Percentiles rank a stretch among this genome's conserved stretches.
Evolutionary conservation across 352 stramenopile genomes (phyloP).

Genomic region (Phytophthora podocarpi): DNA sequence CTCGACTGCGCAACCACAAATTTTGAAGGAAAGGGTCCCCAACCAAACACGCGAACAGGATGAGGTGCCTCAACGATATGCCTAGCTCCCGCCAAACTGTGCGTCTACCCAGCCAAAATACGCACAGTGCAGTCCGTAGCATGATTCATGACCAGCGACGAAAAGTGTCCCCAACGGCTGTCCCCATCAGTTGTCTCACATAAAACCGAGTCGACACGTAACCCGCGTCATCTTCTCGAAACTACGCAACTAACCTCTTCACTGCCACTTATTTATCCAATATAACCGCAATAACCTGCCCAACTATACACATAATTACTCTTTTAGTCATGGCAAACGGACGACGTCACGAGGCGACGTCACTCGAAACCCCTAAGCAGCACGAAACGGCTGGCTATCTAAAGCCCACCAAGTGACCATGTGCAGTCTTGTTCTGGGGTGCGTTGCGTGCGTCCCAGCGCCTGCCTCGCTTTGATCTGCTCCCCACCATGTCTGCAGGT

Average conservation of each 20-base stretch:
- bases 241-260: too few relatives aligned
- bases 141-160: not conserved
- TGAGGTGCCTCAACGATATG: conserved; percentile 21
- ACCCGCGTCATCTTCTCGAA: too few relatives aligned
- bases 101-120: conserved; percentile 22
- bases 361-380: conserved; percentile 15
- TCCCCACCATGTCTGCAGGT: not conserved
- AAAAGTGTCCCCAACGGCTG: conserved; percentile 34
- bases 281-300: not conserved
- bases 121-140: conserved; percentile 23
- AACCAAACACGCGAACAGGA: not conserved
- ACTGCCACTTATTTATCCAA: not conserved
- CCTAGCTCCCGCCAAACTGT: conserved; percentile 26
- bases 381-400: conserved; percentile 26
- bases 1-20: conserved; percentile 17
- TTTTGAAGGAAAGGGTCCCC: conserved; percentile 19
- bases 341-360: too few relatives aligned
- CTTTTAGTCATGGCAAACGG: conserved; percentile 3
- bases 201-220: too few relatives aligned
- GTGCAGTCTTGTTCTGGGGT: conserved; percentile 5
- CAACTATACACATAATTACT: not conserved
- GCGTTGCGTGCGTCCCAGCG: conserved; percentile 10
- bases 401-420: conserved; percentile 2
- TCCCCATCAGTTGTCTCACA: conserved; percentile 16
- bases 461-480: not conserved